phyloP scores from a whole-genome alignment of 768 basidiomycete species.

The Kwoniella dendrophila region DNA sequence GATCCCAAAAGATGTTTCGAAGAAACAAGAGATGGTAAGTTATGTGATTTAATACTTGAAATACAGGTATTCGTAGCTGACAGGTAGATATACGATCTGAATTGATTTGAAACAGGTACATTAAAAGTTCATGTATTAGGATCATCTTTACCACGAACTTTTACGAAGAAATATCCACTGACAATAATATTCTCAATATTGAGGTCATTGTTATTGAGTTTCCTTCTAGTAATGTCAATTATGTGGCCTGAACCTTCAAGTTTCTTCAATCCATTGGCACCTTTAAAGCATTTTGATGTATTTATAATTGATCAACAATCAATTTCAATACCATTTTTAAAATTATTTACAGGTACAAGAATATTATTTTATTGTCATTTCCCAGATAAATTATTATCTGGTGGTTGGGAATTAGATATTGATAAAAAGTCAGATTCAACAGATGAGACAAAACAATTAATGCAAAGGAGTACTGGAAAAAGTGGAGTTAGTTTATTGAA shows the following conservation, averaged over 20 bases:
- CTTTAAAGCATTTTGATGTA: constrained; percentile 63
- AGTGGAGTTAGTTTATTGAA: constrained; percentile 62
- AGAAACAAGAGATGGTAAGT: constrained; percentile 84
- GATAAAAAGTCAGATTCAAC: too few relatives aligned
- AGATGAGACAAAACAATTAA: constrained; percentile 6
- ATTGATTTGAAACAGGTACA: constrained; percentile 63
- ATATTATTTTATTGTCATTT: constrained; percentile 98
- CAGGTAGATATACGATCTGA: too few relatives aligned
- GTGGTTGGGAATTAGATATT: constrained; percentile 60
- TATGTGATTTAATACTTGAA: not conserved
- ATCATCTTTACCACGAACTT: constrained; percentile 77
- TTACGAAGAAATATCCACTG: constrained; percentile 67
- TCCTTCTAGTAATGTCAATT: constrained; percentile 62
- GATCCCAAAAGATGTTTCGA: constrained; percentile 85
- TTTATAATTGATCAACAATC: constrained; percentile 95
- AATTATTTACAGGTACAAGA: constrained; percentile 67
- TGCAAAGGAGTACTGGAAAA: constrained; percentile 59
- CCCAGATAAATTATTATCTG: constrained; percentile 81
- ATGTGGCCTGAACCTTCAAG: constrained; percentile 40
- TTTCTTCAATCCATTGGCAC: constrained; percentile 39
- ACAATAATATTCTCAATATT: constrained; percentile 87
- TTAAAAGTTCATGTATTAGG: constrained; percentile 72
- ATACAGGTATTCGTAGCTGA: not conserved
- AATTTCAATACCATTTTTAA: constrained; percentile 82
- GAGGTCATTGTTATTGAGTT: constrained; percentile 79